Conservation (phyloP, 331 rosid genomes). For the Malus hybrid region DNA sequence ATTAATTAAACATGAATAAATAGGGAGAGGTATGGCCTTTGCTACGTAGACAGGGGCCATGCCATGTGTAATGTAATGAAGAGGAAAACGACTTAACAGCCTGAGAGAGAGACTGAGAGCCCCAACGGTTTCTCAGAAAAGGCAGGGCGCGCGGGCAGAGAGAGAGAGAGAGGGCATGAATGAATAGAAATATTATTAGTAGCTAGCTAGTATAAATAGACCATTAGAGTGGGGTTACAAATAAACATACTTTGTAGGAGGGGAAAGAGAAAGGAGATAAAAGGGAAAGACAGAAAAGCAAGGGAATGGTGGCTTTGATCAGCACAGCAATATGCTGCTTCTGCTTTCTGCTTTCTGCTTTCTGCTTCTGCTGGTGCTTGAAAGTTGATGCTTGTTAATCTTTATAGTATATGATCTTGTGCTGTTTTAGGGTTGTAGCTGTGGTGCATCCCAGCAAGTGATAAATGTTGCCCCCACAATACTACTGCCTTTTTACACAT, state of each 20-base stretch:
- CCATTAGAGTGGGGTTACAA: constrained; percentile 38
- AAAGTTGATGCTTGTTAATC: background rate
- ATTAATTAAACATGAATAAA: constrained; percentile 27
- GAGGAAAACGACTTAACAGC: constrained; percentile 50
- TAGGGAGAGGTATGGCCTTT: constrained; percentile 13
- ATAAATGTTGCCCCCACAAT: background rate
- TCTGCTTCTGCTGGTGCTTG: background rate
- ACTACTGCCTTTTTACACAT: background rate
- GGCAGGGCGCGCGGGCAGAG: background rate
- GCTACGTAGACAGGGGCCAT: background rate
- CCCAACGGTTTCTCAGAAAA: constrained; percentile 62
- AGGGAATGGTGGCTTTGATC: background rate
- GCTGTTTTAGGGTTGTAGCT: background rate
- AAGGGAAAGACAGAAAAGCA: background rate
- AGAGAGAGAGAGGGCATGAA: background rate
- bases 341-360: background rate
- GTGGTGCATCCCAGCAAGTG: background rate
- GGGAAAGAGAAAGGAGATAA: background rate
- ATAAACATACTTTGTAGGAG: background rate
- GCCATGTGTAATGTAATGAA: constrained; percentile 23
- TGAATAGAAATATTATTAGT: constrained; percentile 1
- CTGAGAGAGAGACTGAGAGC: constrained; percentile 11
- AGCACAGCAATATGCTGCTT: background rate
- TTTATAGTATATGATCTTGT: background rate
- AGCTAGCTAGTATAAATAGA: background rate